Evolutionary conservation across 805 yeast genomes (phyloP), one percentile per base, ranked within the genome.

Genomic region (Scheffersomyces ergatensis): DNA sequence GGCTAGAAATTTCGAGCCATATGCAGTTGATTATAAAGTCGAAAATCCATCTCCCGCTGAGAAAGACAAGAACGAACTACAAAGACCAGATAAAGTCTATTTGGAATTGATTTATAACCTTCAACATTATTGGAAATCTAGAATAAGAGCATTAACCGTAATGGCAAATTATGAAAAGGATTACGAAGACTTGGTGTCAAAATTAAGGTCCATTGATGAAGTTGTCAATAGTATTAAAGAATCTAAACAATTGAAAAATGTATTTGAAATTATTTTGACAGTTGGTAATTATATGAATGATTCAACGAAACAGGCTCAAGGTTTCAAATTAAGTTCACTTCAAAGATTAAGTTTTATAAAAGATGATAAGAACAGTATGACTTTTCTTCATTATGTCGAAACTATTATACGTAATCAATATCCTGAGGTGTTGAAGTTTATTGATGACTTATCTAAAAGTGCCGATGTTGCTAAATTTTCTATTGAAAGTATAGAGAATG

Each of bases 251-350:
- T 71, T 85, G 53, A 72, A 78, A 46, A 70, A 72, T 39, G 76
- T 85, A 2, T 73, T 85, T 44, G 80, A 77, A 46, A 77, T 85
- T 33, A 82, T 85, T 45, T 76, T 83, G 48, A 80, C 82, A 12
- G 78, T 85, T 42, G 95, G 93, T 46, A 85, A 85, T 51, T 84
- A 77, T 50, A 85, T 85, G 93, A 85, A 85, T 56, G 89, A 83
- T 51, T 61, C 72, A 5, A 70, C 83, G 3, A 85, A 82, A 51
- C 75, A 76, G 46, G 89, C 87, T 0, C 70, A 70, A 25, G 95
- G 95, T 16, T 84, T 85, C 60, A 82, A 77, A 51, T 65, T 85
- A 43, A 74, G 82, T 33, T 82, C 92, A 0, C 68, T 85, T 43
- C 86, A 77, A 50, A 72, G 89, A 55, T 68, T 85, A 46, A 77